Base-by-base conservation (phyloP, 805 yeast genomes). In the Saccharomycopsis capsularis region DNA sequence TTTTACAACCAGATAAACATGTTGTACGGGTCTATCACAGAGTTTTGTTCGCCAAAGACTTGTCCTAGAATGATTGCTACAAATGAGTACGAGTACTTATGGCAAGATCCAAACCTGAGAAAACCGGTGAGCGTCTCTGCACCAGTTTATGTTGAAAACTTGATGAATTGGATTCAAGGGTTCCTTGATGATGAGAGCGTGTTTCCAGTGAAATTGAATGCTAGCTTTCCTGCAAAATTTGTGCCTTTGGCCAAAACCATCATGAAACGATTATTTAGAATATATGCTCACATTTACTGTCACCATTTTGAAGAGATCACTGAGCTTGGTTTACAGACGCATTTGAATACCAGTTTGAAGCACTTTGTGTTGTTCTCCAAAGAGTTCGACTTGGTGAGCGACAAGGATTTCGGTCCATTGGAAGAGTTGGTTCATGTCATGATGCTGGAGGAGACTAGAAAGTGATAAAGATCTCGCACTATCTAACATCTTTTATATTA, bases 31-130 rank as follows among this genome's bases (percentile, higher is more conserved):
- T 81, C 97, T 3, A 85, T 93, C 55, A 91, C 98, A 1, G 96
- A 89, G 67, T 90, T 93, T 61, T 93, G 99, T 64, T 88, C 97
- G 0, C 97, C 98, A 2, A 65, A 70, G n/a, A 76, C 95, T 2
- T 93, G 99, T 63, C 98, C 99, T 2, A 71, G 93, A 51, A 93
- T 93, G 99, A 90, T 86, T 50, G 99, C 99, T 19, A 91, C 98
- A 0, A 93, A 84, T 53, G 97, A 90, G 68, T 91, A 89, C 62
- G 99, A 93, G 65, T 93, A 93, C 61, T 73, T 93, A 52, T 93
- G 99, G 99, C 96, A 91, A 63, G 95, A 90, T 59, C 73, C 85
- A 6, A 38, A 37, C 24, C 69, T 78, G 38, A 66, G 69, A 50
- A 79, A 82, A 53, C 98, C 99, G 0, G 78, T 86, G 6, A 82